Percentiles rank a stretch among this genome's conserved stretches.
Evolutionary conservation across 805 yeast species (phyloP).

Genomic region (Metschnikowia lochheadii): DNA sequence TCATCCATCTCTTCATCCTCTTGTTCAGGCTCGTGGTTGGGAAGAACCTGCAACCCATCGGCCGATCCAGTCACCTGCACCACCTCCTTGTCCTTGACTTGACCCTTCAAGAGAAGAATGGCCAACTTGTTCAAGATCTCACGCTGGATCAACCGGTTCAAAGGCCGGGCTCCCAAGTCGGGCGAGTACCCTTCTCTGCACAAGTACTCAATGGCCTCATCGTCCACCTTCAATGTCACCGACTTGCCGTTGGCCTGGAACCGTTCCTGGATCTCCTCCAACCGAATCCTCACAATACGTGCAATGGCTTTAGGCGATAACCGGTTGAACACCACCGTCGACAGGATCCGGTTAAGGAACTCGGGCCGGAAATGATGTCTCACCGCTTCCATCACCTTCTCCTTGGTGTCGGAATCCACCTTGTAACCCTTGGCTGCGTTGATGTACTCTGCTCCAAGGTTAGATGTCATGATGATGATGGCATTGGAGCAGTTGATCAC

Average conservation of each 20-base stretch:
- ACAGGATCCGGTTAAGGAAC: slow-evolving; percentile 91
- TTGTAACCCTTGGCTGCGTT: slow-evolving; percentile 60
- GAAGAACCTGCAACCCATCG: slow-evolving; percentile 72
- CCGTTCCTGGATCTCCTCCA: slow-evolving; percentile 79
- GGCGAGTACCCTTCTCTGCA: slow-evolving; percentile 84
- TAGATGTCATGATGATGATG: slow-evolving; percentile 94
- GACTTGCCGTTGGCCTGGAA: slow-evolving; percentile 81
- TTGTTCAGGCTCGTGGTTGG: slow-evolving; percentile 72
- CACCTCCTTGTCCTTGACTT: slow-evolving; percentile 80
- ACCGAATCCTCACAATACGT: slow-evolving; percentile 83
- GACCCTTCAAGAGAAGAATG: slow-evolving; percentile 80
- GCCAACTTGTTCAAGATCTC: slow-evolving; percentile 88
- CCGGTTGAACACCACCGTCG: slow-evolving; percentile 89
- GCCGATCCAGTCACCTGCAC: slow-evolving; percentile 59
- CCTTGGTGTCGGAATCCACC: slow-evolving; percentile 65
- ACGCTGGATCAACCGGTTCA: slow-evolving; percentile 85
- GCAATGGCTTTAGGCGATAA: slow-evolving; percentile 86
- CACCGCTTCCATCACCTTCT: slow-evolving; percentile 78
- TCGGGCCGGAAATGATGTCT: slow-evolving; percentile 94
- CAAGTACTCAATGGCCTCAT: slow-evolving; percentile 74
- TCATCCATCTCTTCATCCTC: slow-evolving; percentile 52
- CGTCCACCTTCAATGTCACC: slow-evolving; percentile 66
- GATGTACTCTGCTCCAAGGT: slow-evolving; percentile 91
- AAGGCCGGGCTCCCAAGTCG: slow-evolving; percentile 95
- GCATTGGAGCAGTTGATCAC: slow-evolving; percentile 89